Base-by-base conservation (phyloP, 495 filamentous ascomycete genomes). In the Antarctomyces pellizariae region DNA sequence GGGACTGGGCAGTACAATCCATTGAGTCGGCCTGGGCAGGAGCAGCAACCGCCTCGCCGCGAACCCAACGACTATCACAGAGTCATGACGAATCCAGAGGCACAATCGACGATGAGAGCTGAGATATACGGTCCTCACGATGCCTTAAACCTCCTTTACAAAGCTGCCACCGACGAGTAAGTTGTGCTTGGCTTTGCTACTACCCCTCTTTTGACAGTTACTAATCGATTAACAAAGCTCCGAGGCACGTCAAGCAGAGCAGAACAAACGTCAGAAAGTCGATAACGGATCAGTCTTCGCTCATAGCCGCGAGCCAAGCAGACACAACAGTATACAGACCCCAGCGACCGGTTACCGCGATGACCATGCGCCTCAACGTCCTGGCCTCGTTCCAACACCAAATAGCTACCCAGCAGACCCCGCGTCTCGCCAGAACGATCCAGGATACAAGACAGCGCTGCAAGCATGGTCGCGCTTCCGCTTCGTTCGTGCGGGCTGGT, bases 401-500 rank as follows among this genome's bases (percentile, higher is more conserved):
- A 23, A 31, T 16, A 6, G 29, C 10, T 28, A 36, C 19, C 19
- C 7, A 11, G 7, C 11, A 7, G 11, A 7, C 11, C 7, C 7
- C 19, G 14, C 26, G 3, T 50, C 52, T 16, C 37, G 41, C 16
- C 39, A 36, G 14, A 26, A 48, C 18, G 59, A 63, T 17, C 53
- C 48, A 5, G 59, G 59, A n/a, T 61, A 63, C 33, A 45, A 53
- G 18, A 68, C 77, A 33, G 78, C 79, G 4, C 44, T 92, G 28
- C 72, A 69, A 37, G 75, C 76, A 6, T 97, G 86, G 86, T 71
- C 74, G 6, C 63, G 77, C 36, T 71, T 89, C 39, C 67, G 82
- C 30, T 93, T 95, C 46, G 84, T 95, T 11, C 72, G 78, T 26
- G 80, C 78, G 5, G 86, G 86, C 12, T 97, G 86, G 86, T 83